Evolutionary conservation across 2,329 filamentous ascomycete species (phyloP).

Genomic region (Colletotrichum chrysophilum): DNA sequence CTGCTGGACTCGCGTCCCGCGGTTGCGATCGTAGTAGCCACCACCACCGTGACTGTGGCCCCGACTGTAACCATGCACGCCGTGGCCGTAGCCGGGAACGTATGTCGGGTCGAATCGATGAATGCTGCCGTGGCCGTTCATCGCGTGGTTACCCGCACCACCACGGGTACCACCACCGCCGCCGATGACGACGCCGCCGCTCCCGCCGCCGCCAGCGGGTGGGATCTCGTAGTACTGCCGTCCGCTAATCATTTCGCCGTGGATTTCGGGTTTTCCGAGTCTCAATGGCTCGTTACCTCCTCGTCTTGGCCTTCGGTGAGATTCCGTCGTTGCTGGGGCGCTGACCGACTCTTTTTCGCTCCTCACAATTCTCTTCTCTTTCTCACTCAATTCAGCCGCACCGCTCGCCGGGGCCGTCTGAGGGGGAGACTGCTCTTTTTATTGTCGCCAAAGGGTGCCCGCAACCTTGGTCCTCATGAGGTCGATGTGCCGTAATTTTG

Average conservation of each 20-base stretch:
- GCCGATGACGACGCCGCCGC: neutral
- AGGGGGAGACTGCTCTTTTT: neutral
- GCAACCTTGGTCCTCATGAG: slow-evolving; percentile 8
- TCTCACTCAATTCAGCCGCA: neutral
- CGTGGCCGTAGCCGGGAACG: neutral
- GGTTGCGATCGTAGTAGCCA: neutral
- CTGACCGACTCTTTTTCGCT: neutral
- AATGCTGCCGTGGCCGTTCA: neutral
- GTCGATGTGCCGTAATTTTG: slow-evolving; percentile 19
- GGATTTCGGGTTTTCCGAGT: neutral
- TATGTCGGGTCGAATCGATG: slow-evolving; percentile 14
- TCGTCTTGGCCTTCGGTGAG: neutral
- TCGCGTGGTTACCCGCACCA: neutral
- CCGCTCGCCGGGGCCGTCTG: neutral
- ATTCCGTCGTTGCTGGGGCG: neutral
- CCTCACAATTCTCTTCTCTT: neutral
- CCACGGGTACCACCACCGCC: neutral
- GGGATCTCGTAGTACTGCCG: slow-evolving; percentile 14
- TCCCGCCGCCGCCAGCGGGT: neutral
- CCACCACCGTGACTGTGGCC: neutral
- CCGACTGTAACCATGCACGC: neutral
- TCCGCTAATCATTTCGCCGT: slow-evolving; percentile 5
- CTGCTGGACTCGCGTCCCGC: neutral
- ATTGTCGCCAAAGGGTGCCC: neutral
- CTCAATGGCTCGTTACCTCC: neutral